Evolutionary conservation across 2,329 filamentous ascomycete genomes (phyloP), one percentile per base, ranked within the genome.

Genomic region (Ophiocordyceps camponoti-rufipedis): DNA sequence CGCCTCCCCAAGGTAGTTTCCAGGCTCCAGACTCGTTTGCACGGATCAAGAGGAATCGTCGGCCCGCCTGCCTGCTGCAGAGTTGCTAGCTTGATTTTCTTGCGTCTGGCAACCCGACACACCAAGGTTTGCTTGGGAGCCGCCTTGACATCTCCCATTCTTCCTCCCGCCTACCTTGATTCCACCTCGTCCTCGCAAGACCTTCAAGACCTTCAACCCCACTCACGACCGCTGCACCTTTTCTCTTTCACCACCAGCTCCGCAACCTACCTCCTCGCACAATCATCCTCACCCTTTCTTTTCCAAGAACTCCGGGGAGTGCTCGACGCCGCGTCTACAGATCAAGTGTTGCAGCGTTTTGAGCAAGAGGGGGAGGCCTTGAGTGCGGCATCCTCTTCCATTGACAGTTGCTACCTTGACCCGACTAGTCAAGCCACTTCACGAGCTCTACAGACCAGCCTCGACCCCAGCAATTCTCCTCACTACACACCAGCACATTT

Each of bases 401-500:
- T 28, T 28, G 19, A 23, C 31, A 38, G 31, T 55, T 56, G 55
- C 56, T 43, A 51, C 46, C 50, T 53, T 56, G 51, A 52, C 53
- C 58, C 58, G 55, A 57, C 49, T 52, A 47, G 42, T 47, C 48
- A 57, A 49, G 53, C 58, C 61, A 62, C 58, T 61, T 62, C 62
- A 63, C 61, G 60, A 58, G 55, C 56, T 55, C 56, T 60, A 55
- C 59, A 57, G 59, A 65, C 35, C 35, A 64, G 28, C 61, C 61
- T 56, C 63, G 62, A 61, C 62, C 53, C 59, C 58, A 59, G 51
- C 59, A 57, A 57, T 50, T 23, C 54, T 61, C 63, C 62, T 65
- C 72, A 73, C 71, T 75, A 68, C 83, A 88, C 82, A 39, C 16
- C 83, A 86, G 81, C 85, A 84, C 80, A 82, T 87, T 89, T 88